Conservation (phyloP, 768 basidiomycete genomes). For the Chalciporus chontae region DNA sequence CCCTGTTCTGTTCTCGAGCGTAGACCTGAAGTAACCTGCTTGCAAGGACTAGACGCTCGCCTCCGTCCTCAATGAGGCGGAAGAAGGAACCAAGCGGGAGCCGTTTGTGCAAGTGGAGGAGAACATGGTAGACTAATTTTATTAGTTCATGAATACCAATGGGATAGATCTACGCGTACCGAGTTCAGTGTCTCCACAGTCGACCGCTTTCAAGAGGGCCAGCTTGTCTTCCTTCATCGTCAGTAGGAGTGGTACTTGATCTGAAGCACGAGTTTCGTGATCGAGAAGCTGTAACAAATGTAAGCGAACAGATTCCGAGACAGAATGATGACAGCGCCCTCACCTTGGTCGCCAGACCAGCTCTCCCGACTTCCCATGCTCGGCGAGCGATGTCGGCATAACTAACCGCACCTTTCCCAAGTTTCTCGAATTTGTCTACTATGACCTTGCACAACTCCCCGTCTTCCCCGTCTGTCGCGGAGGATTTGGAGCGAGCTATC, state of each 20-base stretch:
- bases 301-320: neutral
- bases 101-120: constrained; percentile 81
- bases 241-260: constrained; percentile 91
- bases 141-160: neutral
- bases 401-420: constrained; percentile 77
- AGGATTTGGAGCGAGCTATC: constrained; percentile 69
- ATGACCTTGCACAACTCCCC: constrained; percentile 78
- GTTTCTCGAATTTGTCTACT: constrained; percentile 83
- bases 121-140: constrained; percentile 81
- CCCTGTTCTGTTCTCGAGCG: constrained; percentile 83
- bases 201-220: constrained; percentile 85
- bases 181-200: constrained; percentile 93
- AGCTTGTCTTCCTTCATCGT: constrained; percentile 92
- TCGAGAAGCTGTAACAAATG: constrained; percentile 67
- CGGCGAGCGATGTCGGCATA: constrained; percentile 93
- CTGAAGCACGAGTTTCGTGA: constrained; percentile 80
- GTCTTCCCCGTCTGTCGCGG: constrained; percentile 61
- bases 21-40: constrained; percentile 84
- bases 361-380: constrained; percentile 87
- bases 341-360: constrained; percentile 82
- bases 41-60: constrained; percentile 68
- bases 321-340: neutral
- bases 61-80: constrained; percentile 89
- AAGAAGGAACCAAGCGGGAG: constrained; percentile 90
- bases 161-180: constrained; percentile 43